These are phyloP conservation scores for Xylaria sp. DNA, from an alignment of 2,329 filamentous ascomycete genomes.

Conservation along the genomic window DNA sequence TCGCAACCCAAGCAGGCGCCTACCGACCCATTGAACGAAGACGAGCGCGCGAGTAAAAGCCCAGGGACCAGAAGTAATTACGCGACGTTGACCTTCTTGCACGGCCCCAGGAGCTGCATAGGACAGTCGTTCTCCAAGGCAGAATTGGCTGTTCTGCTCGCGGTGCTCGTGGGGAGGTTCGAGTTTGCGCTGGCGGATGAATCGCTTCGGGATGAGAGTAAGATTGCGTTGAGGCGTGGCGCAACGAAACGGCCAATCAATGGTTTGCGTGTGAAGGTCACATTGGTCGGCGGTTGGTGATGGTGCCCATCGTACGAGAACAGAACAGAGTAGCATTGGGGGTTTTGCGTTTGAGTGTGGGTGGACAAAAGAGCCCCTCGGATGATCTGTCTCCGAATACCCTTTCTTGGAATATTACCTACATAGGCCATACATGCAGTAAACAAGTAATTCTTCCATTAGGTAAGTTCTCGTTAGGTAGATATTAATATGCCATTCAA, in stretches of 20 bases:
- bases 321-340: not conserved
- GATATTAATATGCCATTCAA: too few species aligned
- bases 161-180: slow-evolving; percentile 17
- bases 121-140: slow-evolving; percentile 18
- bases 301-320: too few species aligned
- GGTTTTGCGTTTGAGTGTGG: too few species aligned
- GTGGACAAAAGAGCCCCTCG: too few species aligned
- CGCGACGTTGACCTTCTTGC: slow-evolving; percentile 19
- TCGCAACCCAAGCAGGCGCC: slow-evolving; percentile 9
- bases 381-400: too few species aligned
- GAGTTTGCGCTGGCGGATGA: slow-evolving; percentile 16
- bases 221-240: slow-evolving; percentile 14
- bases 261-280: slow-evolving; percentile 13
- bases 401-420: too few species aligned
- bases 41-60: slow-evolving; percentile 4
- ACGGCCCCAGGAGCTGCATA: slow-evolving; percentile 19
- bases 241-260: slow-evolving; percentile 16
- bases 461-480: too few species aligned
- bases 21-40: slow-evolving; percentile 8
- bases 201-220: slow-evolving; percentile 9
- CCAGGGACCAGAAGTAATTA: slow-evolving; percentile 17
- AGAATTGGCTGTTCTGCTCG: slow-evolving; percentile 17
- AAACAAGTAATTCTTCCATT: too few species aligned
- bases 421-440: too few species aligned
- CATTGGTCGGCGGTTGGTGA: slow-evolving; percentile 15